A percentile compares a stretch with the other conserved stretches of the same genome.
Conservation (phyloP, 805 yeast genomes). For the Peterozyma toletana region DNA sequence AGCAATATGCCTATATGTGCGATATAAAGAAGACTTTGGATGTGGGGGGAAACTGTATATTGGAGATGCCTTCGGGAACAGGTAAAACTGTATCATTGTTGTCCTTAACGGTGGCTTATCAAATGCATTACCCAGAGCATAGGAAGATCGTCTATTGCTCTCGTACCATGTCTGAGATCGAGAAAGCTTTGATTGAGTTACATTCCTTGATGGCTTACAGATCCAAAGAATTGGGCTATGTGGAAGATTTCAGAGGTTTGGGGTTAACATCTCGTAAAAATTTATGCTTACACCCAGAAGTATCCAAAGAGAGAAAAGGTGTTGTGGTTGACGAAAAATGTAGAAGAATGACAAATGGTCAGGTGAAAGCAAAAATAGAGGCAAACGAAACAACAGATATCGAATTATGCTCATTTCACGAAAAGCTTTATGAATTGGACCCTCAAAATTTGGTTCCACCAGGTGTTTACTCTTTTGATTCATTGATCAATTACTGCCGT, state of each 20-base stretch:
- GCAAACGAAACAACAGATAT: conserved; percentile 49
- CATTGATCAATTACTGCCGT: conserved; percentile 69
- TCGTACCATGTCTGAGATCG: conserved; percentile 99
- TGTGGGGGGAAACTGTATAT: conserved; percentile 92
- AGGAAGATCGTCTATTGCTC: conserved; percentile 94
- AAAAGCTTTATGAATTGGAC: conserved; percentile 76
- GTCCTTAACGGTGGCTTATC: conserved; percentile 91
- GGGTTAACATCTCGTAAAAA: conserved; percentile 95
- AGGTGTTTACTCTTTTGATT: conserved; percentile 94
- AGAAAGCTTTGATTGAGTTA: conserved; percentile 91
- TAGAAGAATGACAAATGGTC: conserved; percentile 90
- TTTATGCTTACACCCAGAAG: conserved; percentile 83
- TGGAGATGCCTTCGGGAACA: conserved; percentile 99
- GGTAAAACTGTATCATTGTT: conserved; percentile 93
- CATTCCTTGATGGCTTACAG: conserved; percentile 84
- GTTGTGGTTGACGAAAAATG: conserved; percentile 93
- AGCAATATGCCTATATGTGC: conserved; percentile 96
- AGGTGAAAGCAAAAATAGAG: conserved; percentile 60
- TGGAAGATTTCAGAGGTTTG: conserved; percentile 87
- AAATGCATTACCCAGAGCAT: conserved; percentile 88
- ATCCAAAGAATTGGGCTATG: conserved; percentile 72
- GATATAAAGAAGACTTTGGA: conserved; percentile 90
- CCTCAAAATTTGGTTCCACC: conserved; percentile 85
- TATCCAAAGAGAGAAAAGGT: conserved; percentile 85
- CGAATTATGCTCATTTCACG: conserved; percentile 81